phyloP scores from a whole-genome alignment of 2,329 filamentous ascomycete species.

The Juglanconis oblonga region DNA sequence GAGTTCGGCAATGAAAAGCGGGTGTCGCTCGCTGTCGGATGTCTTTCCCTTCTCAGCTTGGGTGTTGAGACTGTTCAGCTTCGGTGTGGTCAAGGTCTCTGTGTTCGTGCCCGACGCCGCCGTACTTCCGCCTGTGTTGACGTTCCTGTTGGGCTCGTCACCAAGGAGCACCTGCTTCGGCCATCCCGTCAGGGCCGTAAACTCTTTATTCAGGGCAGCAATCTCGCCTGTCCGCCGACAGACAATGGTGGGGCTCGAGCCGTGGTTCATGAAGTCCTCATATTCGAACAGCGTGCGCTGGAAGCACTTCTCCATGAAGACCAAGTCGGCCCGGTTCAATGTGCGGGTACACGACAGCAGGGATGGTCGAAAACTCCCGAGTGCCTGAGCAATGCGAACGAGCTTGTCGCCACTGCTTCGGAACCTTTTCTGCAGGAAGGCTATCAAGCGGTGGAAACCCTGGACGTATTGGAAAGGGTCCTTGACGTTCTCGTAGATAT shows the following conservation, averaged over 20 bases:
- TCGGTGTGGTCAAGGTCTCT: conserved; percentile 49
- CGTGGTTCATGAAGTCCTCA: conserved; percentile 86
- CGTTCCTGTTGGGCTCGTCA: conserved; percentile 81
- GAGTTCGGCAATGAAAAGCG: conserved; percentile 87
- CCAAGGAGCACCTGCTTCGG: conserved; percentile 84
- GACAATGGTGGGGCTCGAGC: conserved; percentile 86
- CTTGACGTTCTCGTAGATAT: conserved; percentile 84
- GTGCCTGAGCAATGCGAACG: conserved; percentile 78
- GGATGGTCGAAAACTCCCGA: conserved; percentile 86
- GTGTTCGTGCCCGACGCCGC: conserved; percentile 37
- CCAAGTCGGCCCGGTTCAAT: conserved; percentile 81
- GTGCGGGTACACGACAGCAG: conserved; percentile 90
- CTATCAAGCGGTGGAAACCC: conserved; percentile 85
- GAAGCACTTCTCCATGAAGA: conserved; percentile 98
- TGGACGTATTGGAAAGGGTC: conserved; percentile 89
- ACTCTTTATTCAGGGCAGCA: conserved; percentile 94
- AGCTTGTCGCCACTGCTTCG: conserved; percentile 63
- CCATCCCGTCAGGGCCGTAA: conserved; percentile 94
- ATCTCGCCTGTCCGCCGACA: conserved; percentile 91
- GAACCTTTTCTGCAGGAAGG: conserved; percentile 75
- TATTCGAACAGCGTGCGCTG: conserved; percentile 91
- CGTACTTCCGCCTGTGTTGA: conserved; percentile 63
- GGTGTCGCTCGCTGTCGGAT: conserved; percentile 57
- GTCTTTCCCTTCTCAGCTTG: conserved; percentile 35
- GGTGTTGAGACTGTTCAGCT: conserved; percentile 40